These are phyloP conservation scores for Clitocybe nebularis DNA, from an alignment of 1,284 basidiomycete genomes.

Conservation along the genomic window DNA sequence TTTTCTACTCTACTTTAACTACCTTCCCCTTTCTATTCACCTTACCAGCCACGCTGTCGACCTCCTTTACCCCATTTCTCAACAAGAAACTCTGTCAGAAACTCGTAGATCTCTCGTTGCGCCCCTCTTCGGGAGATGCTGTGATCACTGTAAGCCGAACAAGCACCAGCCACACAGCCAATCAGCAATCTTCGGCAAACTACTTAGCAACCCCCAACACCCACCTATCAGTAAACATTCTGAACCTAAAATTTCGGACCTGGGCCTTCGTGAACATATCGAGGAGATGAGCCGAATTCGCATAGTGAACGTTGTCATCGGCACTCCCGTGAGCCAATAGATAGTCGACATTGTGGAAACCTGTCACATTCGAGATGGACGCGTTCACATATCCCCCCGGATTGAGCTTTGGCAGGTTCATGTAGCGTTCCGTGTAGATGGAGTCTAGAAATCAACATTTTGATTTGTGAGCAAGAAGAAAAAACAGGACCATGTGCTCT, in stretches of 20 bases:
- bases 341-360: slow-evolving; percentile 77
- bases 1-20: background rate
- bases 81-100: slow-evolving; percentile 76
- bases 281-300: slow-evolving; percentile 85
- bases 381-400: slow-evolving; percentile 80
- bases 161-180: slow-evolving; percentile 13
- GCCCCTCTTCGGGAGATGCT: slow-evolving; percentile 71
- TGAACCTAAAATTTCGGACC: slow-evolving; percentile 80
- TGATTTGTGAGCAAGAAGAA: slow-evolving; percentile 2
- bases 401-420: slow-evolving; percentile 81
- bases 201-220: slow-evolving; percentile 23
- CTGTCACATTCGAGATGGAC: slow-evolving; percentile 81
- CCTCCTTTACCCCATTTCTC: slow-evolving; percentile 93
- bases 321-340: slow-evolving; percentile 89
- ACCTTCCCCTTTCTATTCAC: background rate
- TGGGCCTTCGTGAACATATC: slow-evolving; percentile 85
- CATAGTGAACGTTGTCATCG: slow-evolving; percentile 94
- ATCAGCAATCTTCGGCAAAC: slow-evolving; percentile 16
- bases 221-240: slow-evolving; percentile 95
- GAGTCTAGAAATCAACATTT: slow-evolving; percentile 49
- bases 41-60: slow-evolving; percentile 49
- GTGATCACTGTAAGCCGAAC: slow-evolving; percentile 61
- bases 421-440: slow-evolving; percentile 96
- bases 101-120: slow-evolving; percentile 83
- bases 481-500: slow-evolving; percentile 24